Base-by-base conservation (phyloP, 208 protist genomes). In the Hexamita inflata region DNA sequence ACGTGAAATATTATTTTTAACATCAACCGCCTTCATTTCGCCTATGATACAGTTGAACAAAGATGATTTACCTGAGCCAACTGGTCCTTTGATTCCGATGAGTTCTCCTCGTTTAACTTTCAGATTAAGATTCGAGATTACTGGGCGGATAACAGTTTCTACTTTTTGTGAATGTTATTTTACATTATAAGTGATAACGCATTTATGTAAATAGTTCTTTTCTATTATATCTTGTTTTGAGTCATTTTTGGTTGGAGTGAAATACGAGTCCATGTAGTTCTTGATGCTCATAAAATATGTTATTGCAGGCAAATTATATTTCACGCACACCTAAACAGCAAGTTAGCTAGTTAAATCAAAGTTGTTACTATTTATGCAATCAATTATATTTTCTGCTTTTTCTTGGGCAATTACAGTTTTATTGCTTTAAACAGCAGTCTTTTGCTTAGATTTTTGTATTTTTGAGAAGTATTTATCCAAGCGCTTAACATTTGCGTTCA, bases 31-130 rank as follows among this genome's bases (percentile, higher is more conserved):
- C 13, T 29, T 42, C 30, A 90, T 83, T 30, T 90, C 82, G 30
- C 87, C 80, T 26, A 90, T 49, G 11, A 91, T 75, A 11, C 87
- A 82, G 19, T 85, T 79, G 73, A 90, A 73, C 74, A 92, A 70
- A 42, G 88, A 85, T 34, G 85, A 88, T 83, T 92, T 92, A 15
- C 89, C 88, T 64, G 82, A 85, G 0, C 89, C 89, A 0, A 88
- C 90, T 64, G 85, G 80, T 30, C 89, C 89, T 65, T 90, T 85
- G 15, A 92, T 78, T 38, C 81, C 85, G 32, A 91, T 82, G 76
- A 83, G 77, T 29, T 67, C 24, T 13, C 76, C 76, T 19, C 39
- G 64, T 13, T 19, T 53, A n/a, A 78, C 32, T 13, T 24, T 67
- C 28, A 78, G 57, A 24, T 64, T 29, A 64, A 66, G 60, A 19